Evolutionary conservation across 2,329 filamentous ascomycete species (phyloP), one percentile per base, ranked within the genome.

Genomic region (Alternaria consortialis): DNA sequence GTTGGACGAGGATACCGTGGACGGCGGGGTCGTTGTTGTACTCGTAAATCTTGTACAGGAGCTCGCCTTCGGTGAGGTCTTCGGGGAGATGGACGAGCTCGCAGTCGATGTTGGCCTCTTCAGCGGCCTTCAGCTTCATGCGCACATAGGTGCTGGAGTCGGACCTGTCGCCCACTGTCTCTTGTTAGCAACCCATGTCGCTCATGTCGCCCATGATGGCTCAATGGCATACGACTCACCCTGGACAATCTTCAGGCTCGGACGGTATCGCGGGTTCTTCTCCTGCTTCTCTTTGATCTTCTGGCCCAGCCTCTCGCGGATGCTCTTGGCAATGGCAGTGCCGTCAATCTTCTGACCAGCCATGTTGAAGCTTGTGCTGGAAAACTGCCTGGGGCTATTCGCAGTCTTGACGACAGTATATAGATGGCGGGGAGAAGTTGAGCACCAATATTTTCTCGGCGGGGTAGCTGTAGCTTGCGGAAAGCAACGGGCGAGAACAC

Each of bases 141-240:
- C 94, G 94, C 81, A 99, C 94, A 91, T 99, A 99, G 53, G 94
- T 98, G 75, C 92, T 91, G 37, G 94, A 97, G 83, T 99, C 95
- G 69, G 92, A 92, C 73, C 95, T 90, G 79, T 94, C 91, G 77
- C 94, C 95, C 71, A 99, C 95, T 95, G 60, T 11, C 15, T 29
- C 1, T 11, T 20, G 44, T 68, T 52, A 70, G 65, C 46, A 46
- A 34, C 34, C 25, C n/a, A 34, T 34, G 9, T 15, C 12, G 20
- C 20, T n/a, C 17, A 39, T 6, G 5, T 15, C 12, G 20, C 20
- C 20, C 17, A 39, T 6, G 5, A 32, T 37, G 32, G 20, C 31
- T 43, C 58, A 66, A 58, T 63, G 51, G 56, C 50, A 25, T 44
- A 47, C 46, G 46, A 65, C 86, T 72, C 80, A 94, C 92, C 91